Evolutionary conservation across 371 early-diverging fungal genomes (phyloP), one percentile per base, ranked within the genome.

Genomic region (Dinochytrium kinnereticum): DNA sequence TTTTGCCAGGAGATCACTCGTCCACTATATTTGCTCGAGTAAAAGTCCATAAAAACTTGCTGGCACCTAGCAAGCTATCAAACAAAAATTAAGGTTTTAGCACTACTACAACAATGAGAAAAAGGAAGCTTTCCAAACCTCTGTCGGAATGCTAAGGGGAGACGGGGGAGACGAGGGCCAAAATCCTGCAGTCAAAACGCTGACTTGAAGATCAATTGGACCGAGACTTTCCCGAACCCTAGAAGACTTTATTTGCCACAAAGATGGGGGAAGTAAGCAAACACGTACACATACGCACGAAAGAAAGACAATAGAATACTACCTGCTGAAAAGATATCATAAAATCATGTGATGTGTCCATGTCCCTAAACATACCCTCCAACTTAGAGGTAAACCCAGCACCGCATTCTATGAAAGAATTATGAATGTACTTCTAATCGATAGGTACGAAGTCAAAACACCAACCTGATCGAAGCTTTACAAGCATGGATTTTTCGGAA

Each of bases 81-180:
- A 30, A 44, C 44, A 13, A 13, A 44, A 44, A 13, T 39, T n/a
- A 70, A n/a, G n/a, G n/a, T n/a, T n/a, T n/a, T n/a, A n/a, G n/a
- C n/a, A n/a, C n/a, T n/a, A n/a, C n/a, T n/a, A n/a, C 37, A 28
- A 49, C 44, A 59, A 7, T 36, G 1, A 38, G 38, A 21, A 26
- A 51, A 26, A 17, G 50, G 13, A 21, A n/a, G 7, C 0, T 17
- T 21, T 28, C 1, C 80, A 72, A 81, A 94, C 93, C 70, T 91
- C 85, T 1, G 79, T 66, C 3, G 97, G 95, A 38, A 96, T 78
- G 19, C 70, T 84, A 36, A 91, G 82, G 0, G 88, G 83, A 2
- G 88, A 80, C 19, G 89, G 87, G 3, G 93, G 86, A 76, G 95
- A 96, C 0, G 91, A 88, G 0, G 98, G 98, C 98, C 97, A 98